A percentile compares a stretch with the other conserved stretches of the same genome.
phyloP scores from a whole-genome alignment of 768 basidiomycete genomes.

The Suillus fuscotomentosus region DNA sequence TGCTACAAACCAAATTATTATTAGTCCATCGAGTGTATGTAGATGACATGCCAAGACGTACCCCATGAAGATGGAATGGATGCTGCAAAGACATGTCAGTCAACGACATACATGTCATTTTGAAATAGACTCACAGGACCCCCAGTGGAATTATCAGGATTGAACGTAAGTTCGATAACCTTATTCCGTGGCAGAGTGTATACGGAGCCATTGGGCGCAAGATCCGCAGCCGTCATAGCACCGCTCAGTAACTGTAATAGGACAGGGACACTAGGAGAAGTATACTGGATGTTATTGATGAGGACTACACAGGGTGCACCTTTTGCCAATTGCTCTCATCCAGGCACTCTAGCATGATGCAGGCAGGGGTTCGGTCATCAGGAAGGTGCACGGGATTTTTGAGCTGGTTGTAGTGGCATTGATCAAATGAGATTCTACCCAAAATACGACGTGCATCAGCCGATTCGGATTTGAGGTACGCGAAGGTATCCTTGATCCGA shows the following conservation, averaged over 20 bases:
- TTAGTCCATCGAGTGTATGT: not conserved
- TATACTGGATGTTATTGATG: slow-evolving; percentile 36
- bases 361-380: too few species aligned
- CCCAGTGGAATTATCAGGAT: slow-evolving; percentile 6
- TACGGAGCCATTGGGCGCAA: slow-evolving; percentile 41
- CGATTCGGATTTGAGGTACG: too few species aligned
- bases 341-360: too few species aligned
- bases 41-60: slow-evolving; percentile 2
- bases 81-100: slow-evolving; percentile 15
- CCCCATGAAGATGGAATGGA: slow-evolving; percentile 21
- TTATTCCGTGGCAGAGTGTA: slow-evolving; percentile 44
- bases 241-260: slow-evolving; percentile 48
- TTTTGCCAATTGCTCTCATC: too few species aligned
- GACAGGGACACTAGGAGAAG: slow-evolving; percentile 40
- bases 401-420: too few species aligned
- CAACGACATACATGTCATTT: not conserved
- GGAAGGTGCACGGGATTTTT: too few species aligned
- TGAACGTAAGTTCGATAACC: slow-evolving; percentile 39
- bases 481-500: too few species aligned
- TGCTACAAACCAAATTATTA: not conserved
- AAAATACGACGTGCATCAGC: too few species aligned
- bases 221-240: slow-evolving; percentile 27
- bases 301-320: not conserved
- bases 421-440: too few species aligned
- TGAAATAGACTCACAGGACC: slow-evolving; percentile 8